These are phyloP conservation scores for Tylopilus orsonianus DNA, from an alignment of 1,284 basidiomycete genomes.

Conservation along the genomic window DNA sequence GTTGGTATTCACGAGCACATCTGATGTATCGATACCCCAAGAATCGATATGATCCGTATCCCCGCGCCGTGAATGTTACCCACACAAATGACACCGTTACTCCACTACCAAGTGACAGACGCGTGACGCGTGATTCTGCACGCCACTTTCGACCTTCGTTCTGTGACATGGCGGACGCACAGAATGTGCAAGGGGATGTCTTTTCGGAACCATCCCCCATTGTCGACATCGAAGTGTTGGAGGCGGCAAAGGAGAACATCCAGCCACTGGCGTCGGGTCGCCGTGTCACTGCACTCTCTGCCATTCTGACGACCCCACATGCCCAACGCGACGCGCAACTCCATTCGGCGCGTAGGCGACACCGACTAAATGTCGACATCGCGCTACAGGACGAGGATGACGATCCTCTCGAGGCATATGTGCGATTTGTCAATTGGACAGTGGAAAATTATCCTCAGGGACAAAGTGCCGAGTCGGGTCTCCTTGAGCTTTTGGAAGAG, in stretches of 20 bases:
- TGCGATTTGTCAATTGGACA: slow-evolving; percentile 67
- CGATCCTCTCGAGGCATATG: slow-evolving; percentile 59
- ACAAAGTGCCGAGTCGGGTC: slow-evolving; percentile 68
- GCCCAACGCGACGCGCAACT: slow-evolving; percentile 69
- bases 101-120: too few relatives aligned
- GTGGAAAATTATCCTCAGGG: slow-evolving; percentile 68
- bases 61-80: too few relatives aligned
- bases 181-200: slow-evolving; percentile 25
- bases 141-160: not conserved
- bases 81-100: too few relatives aligned
- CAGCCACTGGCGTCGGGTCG: slow-evolving; percentile 74
- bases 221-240: slow-evolving; percentile 77
- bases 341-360: slow-evolving; percentile 56
- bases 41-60: too few relatives aligned
- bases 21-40: too few relatives aligned
- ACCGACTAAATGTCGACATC: slow-evolving; percentile 53
- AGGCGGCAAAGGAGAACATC: slow-evolving; percentile 81
- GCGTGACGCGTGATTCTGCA: too few relatives aligned
- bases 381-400: slow-evolving; percentile 55
- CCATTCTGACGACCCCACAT: slow-evolving; percentile 70
- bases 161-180: slow-evolving; percentile 22
- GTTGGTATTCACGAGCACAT: too few relatives aligned
- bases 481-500: slow-evolving; percentile 80
- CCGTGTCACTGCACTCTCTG: slow-evolving; percentile 70
- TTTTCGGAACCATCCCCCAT: slow-evolving; percentile 35